Evolutionary conservation across 306 rosid genomes (phyloP).

Genomic region (Vigna nakashimae): DNA sequence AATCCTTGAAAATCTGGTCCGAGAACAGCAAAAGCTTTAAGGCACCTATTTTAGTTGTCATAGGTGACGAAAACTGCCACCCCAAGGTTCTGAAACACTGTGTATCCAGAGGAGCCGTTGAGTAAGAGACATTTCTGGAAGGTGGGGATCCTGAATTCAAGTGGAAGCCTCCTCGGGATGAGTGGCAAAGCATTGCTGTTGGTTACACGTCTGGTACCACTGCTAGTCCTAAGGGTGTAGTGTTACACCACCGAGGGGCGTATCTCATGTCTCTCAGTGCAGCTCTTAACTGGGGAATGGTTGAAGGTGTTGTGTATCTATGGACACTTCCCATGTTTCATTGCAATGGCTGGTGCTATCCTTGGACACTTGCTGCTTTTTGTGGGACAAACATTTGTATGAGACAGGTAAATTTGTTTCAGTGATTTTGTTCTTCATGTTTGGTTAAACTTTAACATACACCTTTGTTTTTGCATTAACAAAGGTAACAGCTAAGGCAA

Average conservation of each 20-base stretch:
- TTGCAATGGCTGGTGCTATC: conserved; percentile 92
- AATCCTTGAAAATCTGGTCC: conserved; percentile 62
- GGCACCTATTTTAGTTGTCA: conserved; percentile 67
- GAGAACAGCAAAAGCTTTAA: conserved; percentile 56
- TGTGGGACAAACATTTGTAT: conserved; percentile 19
- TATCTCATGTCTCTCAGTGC: conserved; percentile 54
- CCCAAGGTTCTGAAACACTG: conserved; percentile 27
- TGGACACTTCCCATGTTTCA: conserved; percentile 98
- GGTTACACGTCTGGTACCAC: conserved; percentile 95
- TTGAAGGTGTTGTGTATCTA: conserved; percentile 75
- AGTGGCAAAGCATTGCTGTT: conserved; percentile 90
- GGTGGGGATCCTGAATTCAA: conserved; percentile 71
- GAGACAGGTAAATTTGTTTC: not conserved
- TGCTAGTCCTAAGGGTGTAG: conserved; percentile 87
- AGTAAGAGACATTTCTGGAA: conserved; percentile 58
- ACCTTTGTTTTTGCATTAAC: not conserved
- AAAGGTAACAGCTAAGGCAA: conserved; percentile 22
- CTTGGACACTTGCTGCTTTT: conserved; percentile 59
- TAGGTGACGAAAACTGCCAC: conserved; percentile 73
- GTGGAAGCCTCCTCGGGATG: conserved; percentile 80
- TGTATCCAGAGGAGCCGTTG: conserved; percentile 25
- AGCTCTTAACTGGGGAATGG: conserved; percentile 76
- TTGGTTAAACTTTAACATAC: not conserved
- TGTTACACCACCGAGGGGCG: conserved; percentile 84
- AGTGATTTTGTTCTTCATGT: no score